Percentiles rank a stretch among this genome's conserved stretches.
Evolutionary conservation across 768 basidiomycete species (phyloP).

Genomic region (Boletus pseudopeckii): DNA sequence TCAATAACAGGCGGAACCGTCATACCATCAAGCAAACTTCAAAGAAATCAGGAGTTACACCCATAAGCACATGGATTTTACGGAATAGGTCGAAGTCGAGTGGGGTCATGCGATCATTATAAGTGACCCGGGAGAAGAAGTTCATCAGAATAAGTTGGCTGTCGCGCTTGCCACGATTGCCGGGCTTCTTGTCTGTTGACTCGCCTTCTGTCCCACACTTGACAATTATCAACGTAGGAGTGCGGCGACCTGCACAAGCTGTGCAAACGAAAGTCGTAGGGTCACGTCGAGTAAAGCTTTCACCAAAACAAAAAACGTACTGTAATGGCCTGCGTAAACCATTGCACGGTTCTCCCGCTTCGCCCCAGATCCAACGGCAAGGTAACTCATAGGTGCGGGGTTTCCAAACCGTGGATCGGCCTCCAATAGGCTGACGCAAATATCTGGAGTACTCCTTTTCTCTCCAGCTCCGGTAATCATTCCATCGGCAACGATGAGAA

Average conservation of each 20-base stretch:
- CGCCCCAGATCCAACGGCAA: constrained; percentile 83
- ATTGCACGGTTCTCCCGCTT: constrained; percentile 93
- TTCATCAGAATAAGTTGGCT: constrained; percentile 99
- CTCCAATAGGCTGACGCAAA: constrained; percentile 87
- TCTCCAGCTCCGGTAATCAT: constrained; percentile 99
- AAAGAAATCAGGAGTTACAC: constrained; percentile 98
- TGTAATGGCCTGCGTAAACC: constrained; percentile 99
- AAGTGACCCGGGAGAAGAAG: constrained; percentile 98
- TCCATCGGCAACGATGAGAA: constrained; percentile 95
- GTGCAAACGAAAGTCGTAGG: constrained; percentile 4
- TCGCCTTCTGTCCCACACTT: constrained; percentile 94
- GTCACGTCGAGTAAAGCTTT: not conserved
- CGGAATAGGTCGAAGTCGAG: constrained; percentile 98
- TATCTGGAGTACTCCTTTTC: constrained; percentile 93
- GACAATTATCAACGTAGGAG: constrained; percentile 90
- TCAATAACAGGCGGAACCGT: constrained; percentile 23
- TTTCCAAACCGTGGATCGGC: constrained; percentile 95
- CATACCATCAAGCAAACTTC: constrained; percentile 94
- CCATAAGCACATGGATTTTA: constrained; percentile 94
- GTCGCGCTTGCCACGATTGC: constrained; percentile 98
- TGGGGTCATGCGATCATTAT: constrained; percentile 98
- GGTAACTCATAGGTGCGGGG: constrained; percentile 90
- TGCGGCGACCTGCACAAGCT: constrained; percentile 85
- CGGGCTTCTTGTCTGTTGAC: constrained; percentile 86
- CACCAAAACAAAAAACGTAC: constrained; percentile 45